phyloP scores from a whole-genome alignment of 1,284 basidiomycete genomes.

The Fistulina hepatica region DNA sequence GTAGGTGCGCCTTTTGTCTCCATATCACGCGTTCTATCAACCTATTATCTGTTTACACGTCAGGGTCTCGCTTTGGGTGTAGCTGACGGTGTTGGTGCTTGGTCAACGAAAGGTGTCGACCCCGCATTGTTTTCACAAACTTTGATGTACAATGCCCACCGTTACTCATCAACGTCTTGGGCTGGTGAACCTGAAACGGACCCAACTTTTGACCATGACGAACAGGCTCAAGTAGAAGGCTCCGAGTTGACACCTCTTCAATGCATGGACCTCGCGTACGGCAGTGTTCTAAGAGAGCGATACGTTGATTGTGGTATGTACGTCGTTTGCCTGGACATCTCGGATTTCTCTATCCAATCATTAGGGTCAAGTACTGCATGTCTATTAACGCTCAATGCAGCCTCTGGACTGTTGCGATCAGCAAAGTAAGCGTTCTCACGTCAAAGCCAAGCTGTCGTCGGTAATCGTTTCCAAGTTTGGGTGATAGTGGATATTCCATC shows the following conservation, averaged over 20 bases:
- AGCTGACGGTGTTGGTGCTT: constrained; percentile 43
- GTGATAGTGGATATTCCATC: constrained; percentile 62
- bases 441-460: constrained; percentile 2
- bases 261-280: constrained; percentile 48
- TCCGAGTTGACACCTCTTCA: constrained; percentile 47
- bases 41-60: too few relatives aligned
- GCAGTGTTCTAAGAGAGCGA: constrained; percentile 43
- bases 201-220: constrained; percentile 70
- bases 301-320: constrained; percentile 44
- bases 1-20: constrained; percentile 37
- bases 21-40: constrained; percentile 17
- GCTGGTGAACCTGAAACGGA: constrained; percentile 74
- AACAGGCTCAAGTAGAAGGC: constrained; percentile 47
- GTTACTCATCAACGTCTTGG: constrained; percentile 57
- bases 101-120: constrained; percentile 69
- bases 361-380: constrained; percentile 68
- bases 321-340: constrained; percentile 38
- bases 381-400: constrained; percentile 49
- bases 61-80: constrained; percentile 25
- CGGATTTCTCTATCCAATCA: constrained; percentile 9
- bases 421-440: constrained; percentile 40
- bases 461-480: constrained; percentile 34
- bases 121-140: constrained; percentile 58
- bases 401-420: constrained; percentile 46
- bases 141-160: constrained; percentile 57